phyloP scores from a whole-genome alignment of 495 filamentous ascomycete species.

The Tuber melanosporum region DNA sequence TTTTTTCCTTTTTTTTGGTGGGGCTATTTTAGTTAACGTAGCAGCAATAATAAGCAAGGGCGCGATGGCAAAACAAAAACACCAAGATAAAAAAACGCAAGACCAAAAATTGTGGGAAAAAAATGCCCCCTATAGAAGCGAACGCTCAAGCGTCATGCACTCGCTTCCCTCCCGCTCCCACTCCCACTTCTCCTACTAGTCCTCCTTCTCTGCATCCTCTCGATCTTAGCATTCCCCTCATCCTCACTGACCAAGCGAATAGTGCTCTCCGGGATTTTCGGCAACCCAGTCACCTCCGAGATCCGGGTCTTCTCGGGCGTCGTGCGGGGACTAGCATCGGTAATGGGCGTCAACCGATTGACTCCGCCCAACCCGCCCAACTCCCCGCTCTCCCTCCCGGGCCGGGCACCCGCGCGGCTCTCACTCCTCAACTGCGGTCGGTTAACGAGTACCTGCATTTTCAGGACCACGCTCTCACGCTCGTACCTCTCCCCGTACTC shows the following conservation, averaged over 20 bases:
- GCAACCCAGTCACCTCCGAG: conserved; percentile 9
- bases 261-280: conserved; percentile 35
- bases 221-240: neutral
- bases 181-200: neutral
- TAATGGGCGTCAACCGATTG: conserved; percentile 35
- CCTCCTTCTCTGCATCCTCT: neutral
- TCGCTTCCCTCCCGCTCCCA: neutral
- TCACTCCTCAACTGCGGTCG: conserved; percentile 34
- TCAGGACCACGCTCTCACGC: conserved; percentile 86
- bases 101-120: neutral
- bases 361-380: conserved; percentile 2
- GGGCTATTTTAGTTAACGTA: neutral
- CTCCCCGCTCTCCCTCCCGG: neutral
- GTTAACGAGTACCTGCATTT: conserved; percentile 81
- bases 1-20: neutral
- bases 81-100: neutral
- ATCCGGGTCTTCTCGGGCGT: conserved; percentile 31
- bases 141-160: neutral
- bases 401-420: conserved; percentile 14
- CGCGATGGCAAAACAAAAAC: neutral
- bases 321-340: conserved; percentile 30
- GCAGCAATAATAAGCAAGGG: neutral
- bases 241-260: conserved; percentile 36
- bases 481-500: conserved; percentile 69
- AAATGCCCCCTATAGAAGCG: neutral